Evolutionary conservation across 78 protist genomes (phyloP).

Genomic region (Neovahlkampfia damariscottae): DNA sequence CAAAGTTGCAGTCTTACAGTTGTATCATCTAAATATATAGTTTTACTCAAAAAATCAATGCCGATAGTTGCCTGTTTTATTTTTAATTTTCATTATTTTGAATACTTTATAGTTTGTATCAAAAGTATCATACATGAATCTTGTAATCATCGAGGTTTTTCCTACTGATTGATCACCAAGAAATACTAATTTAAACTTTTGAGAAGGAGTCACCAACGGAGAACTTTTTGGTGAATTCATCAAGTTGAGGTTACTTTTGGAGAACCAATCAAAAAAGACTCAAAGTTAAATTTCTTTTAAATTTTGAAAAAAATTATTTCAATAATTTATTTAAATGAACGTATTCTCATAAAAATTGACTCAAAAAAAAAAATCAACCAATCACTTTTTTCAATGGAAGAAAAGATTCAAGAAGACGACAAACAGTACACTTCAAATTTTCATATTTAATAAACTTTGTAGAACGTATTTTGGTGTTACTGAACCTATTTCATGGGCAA

Average conservation of each 20-base stretch:
- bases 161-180: slow-evolving; percentile 78
- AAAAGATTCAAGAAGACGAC: no score
- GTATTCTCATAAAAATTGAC: no score
- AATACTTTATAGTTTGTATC: slow-evolving; percentile 74
- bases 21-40: slow-evolving; percentile 86
- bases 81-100: background rate
- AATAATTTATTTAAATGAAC: no score
- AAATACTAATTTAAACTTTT: slow-evolving; percentile 70
- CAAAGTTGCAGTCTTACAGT: slow-evolving; percentile 93
- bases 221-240: background rate
- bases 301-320: no score
- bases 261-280: no score
- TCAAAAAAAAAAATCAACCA: no score
- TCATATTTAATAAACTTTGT: no score
- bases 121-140: slow-evolving; percentile 97
- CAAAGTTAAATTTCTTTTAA: no score
- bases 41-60: slow-evolving; percentile 88
- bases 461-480: no score
- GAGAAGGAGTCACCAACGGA: background rate
- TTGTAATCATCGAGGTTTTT: slow-evolving; percentile 85
- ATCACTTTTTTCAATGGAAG: no score
- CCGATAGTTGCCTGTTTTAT: slow-evolving; percentile 86
- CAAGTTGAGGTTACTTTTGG: no score
- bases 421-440: no score
- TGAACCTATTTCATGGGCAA: background rate